phyloP scores from a whole-genome alignment of 208 protist species.

The Leptomonas seymouri region DNA sequence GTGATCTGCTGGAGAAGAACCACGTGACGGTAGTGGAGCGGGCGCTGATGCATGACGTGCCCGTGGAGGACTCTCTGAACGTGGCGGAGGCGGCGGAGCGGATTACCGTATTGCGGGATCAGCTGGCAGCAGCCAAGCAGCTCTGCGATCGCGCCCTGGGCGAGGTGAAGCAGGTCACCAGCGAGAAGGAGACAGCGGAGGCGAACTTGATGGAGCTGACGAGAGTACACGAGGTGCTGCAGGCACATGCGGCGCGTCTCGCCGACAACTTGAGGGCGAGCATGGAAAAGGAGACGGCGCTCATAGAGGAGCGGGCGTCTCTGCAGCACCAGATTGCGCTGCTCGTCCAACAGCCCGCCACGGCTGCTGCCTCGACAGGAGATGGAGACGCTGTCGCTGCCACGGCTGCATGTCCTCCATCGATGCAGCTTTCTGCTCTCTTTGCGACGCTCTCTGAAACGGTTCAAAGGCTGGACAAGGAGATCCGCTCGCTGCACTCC shows the following conservation, averaged over 20 bases:
- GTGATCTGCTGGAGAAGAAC: conserved; percentile 75
- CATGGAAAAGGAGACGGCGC: conserved; percentile 40
- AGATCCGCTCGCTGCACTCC: conserved; percentile 7
- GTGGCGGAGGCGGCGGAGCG: conserved; percentile 71
- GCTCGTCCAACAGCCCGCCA: conserved; percentile 11
- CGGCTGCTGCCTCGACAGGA: not conserved
- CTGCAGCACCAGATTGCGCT: conserved; percentile 50
- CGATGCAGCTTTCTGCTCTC: conserved; percentile 3
- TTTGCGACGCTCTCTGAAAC: conserved; percentile 8
- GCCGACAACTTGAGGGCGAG: conserved; percentile 40
- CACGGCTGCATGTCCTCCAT: not conserved
- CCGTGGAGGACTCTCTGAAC: conserved; percentile 67
- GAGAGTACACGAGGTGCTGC: conserved; percentile 34
- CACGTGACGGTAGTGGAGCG: conserved; percentile 73
- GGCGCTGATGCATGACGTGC: conserved; percentile 70
- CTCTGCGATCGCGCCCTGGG: conserved; percentile 31
- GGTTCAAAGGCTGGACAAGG: conserved; percentile 3
- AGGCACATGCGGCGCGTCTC: conserved; percentile 45
- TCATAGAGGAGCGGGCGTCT: conserved; percentile 43
- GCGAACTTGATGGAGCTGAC: conserved; percentile 22
- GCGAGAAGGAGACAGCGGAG: conserved; percentile 30
- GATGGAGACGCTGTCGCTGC: not conserved
- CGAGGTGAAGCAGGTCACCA: conserved; percentile 25
- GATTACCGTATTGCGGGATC: conserved; percentile 53
- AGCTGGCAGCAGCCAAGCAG: conserved; percentile 54